Conservation (phyloP, 1,139 yeast genomes). For the Protomyces inundatus region DNA sequence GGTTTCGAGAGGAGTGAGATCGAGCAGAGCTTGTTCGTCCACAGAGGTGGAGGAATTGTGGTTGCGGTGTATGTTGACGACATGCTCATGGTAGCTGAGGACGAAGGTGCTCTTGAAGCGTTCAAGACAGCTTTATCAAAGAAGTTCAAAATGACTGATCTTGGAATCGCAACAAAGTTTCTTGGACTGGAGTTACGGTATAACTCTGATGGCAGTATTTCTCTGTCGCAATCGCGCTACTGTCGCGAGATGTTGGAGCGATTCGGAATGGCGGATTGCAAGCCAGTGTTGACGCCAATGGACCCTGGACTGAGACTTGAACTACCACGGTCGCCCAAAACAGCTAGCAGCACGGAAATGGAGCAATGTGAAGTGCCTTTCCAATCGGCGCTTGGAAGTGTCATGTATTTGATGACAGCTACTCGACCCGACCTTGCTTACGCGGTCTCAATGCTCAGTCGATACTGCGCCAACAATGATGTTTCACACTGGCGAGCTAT, state of each 20-base stretch:
- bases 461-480: constrained; percentile 25
- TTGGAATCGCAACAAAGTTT: background rate
- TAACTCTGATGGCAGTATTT: background rate
- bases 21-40: background rate
- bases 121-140: background rate
- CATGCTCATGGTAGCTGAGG: background rate
- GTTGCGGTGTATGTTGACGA: background rate
- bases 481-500: constrained; percentile 25
- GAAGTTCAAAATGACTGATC: background rate
- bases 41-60: background rate
- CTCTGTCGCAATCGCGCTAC: background rate
- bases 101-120: background rate
- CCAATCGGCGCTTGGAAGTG: background rate
- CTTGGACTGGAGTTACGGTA: background rate
- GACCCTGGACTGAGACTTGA: background rate
- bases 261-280: background rate
- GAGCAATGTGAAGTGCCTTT: background rate
- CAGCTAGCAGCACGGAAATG: background rate
- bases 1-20: background rate
- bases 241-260: background rate
- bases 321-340: no score
- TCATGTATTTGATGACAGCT: background rate
- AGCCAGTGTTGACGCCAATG: background rate
- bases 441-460: constrained; percentile 26
- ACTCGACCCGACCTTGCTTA: constrained; percentile 31